phyloP scores from a whole-genome alignment of 2,329 filamentous ascomycete species.

The Penicillium sp. region DNA sequence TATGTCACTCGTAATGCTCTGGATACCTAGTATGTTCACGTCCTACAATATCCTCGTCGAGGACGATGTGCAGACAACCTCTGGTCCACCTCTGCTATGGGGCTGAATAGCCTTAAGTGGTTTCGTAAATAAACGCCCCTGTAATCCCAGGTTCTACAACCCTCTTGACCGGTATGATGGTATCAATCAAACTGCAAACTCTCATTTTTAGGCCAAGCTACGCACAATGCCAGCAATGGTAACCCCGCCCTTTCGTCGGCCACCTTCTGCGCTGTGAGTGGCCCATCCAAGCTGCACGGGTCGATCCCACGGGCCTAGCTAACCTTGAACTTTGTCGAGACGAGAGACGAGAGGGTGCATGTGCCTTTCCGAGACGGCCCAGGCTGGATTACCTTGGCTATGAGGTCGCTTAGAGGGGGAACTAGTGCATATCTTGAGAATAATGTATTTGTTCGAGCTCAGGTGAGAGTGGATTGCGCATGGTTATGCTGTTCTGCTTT shows the following conservation, averaged over 20 bases:
- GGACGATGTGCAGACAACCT: too few species aligned
- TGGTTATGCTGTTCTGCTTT: not conserved
- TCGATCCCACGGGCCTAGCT: constrained; percentile 5
- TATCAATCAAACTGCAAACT: too few species aligned
- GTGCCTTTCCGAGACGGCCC: constrained; percentile 5
- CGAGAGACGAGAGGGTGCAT: not conserved
- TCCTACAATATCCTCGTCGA: not conserved
- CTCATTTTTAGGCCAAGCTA: too few species aligned
- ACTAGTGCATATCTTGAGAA: too few species aligned
- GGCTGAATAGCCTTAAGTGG: too few species aligned
- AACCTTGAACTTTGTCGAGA: not conserved
- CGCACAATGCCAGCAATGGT: too few species aligned
- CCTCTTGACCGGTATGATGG: too few species aligned
- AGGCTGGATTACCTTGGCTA: not conserved
- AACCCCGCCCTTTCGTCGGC: constrained; percentile 6
- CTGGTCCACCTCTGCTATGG: too few species aligned
- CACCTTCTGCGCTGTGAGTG: not conserved
- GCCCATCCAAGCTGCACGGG: not conserved
- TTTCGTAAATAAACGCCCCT: too few species aligned
- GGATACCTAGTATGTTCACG: not conserved
- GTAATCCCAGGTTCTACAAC: too few species aligned
- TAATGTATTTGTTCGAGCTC: not conserved
- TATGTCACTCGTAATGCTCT: not conserved
- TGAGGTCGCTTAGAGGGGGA: too few species aligned
- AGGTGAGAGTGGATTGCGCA: not conserved